Evolutionary conservation across 2,329 filamentous ascomycete genomes (phyloP), one percentile per base, ranked within the genome.

Genomic region (Alternaria gansuensis): DNA sequence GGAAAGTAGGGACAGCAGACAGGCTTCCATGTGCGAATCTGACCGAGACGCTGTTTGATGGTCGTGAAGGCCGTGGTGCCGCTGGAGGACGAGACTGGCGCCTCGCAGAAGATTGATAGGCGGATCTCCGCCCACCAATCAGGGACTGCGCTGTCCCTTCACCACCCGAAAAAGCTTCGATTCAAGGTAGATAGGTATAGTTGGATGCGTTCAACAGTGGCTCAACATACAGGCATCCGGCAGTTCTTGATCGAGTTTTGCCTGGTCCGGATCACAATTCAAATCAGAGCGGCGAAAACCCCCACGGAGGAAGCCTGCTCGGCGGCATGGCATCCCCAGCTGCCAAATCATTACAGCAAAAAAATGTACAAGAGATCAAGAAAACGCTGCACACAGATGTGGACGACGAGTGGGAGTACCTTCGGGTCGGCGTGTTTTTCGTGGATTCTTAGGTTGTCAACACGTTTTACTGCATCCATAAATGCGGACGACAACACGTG

Each of bases 181-280:
- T 49, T 33, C 9, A 23, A 43, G 10, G 23, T 44, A 24, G 6
- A 26, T 11, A 28, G 37, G 13, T 58, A 28, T 29, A 37, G 13
- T 39, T 41, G 28, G 8, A 43, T 43, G 28, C 21, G 21, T n/a
- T 26, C 29, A 54, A 21, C 31, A 58, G 24, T 23, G 17, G 5
- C 33, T 24, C 39, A 21, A 37, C 8, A 39, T 41, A 58, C 21
- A 45, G 8, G 31, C 37, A 51, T n/a, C 26, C 40, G 36, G 54
- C 40, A 51, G 40, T 24, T 26, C 49, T 29, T 52, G 54, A 46
- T 40, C 54, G 39, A 37, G 43, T 43, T 44, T 44, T 49, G 31
- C 23, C 28, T 31, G 50, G 29, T 48, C 34, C 41, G 37, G 55
- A 58, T 58, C 55, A 44, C 44, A 44, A 58, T 58, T 37, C 36